Conservation (phyloP, 352 stramenopile genomes). For the Pythium periplocum region DNA sequence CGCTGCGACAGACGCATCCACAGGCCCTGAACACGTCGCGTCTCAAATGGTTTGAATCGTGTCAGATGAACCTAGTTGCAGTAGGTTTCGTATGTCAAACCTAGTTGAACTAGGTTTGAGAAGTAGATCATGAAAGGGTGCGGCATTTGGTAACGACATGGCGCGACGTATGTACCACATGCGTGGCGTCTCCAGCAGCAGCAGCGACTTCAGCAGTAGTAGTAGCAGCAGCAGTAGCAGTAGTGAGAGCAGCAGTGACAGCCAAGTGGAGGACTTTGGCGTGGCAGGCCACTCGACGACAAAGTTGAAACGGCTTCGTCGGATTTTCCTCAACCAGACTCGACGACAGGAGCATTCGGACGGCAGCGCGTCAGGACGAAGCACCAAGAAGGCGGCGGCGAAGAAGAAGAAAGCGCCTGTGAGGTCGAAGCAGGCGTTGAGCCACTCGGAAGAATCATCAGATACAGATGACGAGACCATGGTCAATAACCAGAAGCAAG, state of each 20-base stretch:
- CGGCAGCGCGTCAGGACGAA: neutral
- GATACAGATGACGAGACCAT: too few relatives aligned
- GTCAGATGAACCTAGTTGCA: too few relatives aligned
- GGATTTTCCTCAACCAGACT: slow-evolving; percentile 64
- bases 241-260: too few relatives aligned
- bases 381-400: neutral
- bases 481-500: too few relatives aligned
- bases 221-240: slow-evolving; percentile 9
- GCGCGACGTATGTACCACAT: too few relatives aligned
- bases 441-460: too few relatives aligned
- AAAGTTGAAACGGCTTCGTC: slow-evolving; percentile 50
- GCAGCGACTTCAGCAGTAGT: slow-evolving; percentile 3
- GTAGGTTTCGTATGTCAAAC: slow-evolving; percentile 1
- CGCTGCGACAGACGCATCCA: too few relatives aligned
- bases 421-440: too few relatives aligned
- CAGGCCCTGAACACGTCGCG: too few relatives aligned
- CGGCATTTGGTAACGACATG: too few relatives aligned
- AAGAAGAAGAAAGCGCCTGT: neutral
- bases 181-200: neutral
- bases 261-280: too few relatives aligned
- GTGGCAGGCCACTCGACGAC: slow-evolving; percentile 4
- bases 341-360: slow-evolving; percentile 10
- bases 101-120: slow-evolving; percentile 1
- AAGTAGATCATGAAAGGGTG: neutral
- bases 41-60: too few relatives aligned